These are phyloP conservation scores for Kregervanrija pseudodelftensis DNA, from an alignment of 805 yeast genomes.

Conservation along the genomic window DNA sequence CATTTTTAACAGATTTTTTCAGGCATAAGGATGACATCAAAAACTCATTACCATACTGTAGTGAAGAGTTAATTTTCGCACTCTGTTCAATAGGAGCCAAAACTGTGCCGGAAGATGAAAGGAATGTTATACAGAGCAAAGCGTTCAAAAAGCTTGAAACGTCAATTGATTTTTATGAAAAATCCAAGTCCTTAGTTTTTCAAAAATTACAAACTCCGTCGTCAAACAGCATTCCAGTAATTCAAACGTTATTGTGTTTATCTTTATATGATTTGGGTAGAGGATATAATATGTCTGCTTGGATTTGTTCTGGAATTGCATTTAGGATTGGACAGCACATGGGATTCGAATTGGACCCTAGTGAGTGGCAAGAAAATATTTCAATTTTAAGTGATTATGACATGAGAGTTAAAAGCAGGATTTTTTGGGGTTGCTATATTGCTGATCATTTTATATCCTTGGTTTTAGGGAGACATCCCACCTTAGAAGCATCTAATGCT, in stretches of 20 bases:
- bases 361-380: slow-evolving; percentile 35
- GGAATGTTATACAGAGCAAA: slow-evolving; percentile 29
- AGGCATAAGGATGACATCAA: slow-evolving; percentile 36
- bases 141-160: slow-evolving; percentile 13
- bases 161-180: slow-evolving; percentile 39
- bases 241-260: slow-evolving; percentile 50
- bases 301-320: slow-evolving; percentile 56
- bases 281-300: slow-evolving; percentile 48
- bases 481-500: slow-evolving; percentile 22
- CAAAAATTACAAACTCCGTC: slow-evolving; percentile 16
- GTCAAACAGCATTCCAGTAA: slow-evolving; percentile 41
- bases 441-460: slow-evolving; percentile 59
- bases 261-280: slow-evolving; percentile 57
- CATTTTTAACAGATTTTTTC: slow-evolving; percentile 51
- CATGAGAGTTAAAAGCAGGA: slow-evolving; percentile 39
- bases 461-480: slow-evolving; percentile 50
- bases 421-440: slow-evolving; percentile 59
- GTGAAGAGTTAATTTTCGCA: slow-evolving; percentile 40
- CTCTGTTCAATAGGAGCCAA: slow-evolving; percentile 51
- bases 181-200: slow-evolving; percentile 37
- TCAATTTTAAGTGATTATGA: slow-evolving; percentile 18
- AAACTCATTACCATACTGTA: slow-evolving; percentile 43
- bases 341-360: slow-evolving; percentile 54
- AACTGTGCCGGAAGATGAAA: slow-evolving; percentile 32
- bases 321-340: slow-evolving; percentile 55